phyloP scores from a whole-genome alignment of 176 grass and related monocot species.

The Oryza rufipogon region DNA sequence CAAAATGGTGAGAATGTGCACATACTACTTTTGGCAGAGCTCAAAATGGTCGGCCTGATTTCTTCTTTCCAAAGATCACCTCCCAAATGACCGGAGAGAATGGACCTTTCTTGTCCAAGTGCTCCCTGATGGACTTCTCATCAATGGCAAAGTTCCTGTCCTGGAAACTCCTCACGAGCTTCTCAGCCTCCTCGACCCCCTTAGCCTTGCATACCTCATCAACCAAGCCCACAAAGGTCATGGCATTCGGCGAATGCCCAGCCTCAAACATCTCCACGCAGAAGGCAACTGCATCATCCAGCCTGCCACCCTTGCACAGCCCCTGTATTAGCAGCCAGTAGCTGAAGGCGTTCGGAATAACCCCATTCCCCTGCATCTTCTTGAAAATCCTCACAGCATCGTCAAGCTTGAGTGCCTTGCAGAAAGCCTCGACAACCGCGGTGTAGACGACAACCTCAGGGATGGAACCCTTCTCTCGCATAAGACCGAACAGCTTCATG shows the following conservation, averaged over 20 bases:
- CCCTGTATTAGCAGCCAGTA: slow-evolving; percentile 73
- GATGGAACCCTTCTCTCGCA: slow-evolving; percentile 91
- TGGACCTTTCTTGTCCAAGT: slow-evolving; percentile 95
- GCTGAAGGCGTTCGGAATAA: slow-evolving; percentile 83
- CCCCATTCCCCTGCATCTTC: slow-evolving; percentile 88
- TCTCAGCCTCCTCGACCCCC: slow-evolving; percentile 64
- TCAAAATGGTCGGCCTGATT: slow-evolving; percentile 50
- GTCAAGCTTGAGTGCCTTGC: slow-evolving; percentile 64
- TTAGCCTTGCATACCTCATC: slow-evolving; percentile 65
- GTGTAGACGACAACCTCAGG: slow-evolving; percentile 98
- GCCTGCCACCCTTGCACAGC: slow-evolving; percentile 57
- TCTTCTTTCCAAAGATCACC: slow-evolving; percentile 80
- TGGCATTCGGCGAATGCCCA: slow-evolving; percentile 62
- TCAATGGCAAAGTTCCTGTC: slow-evolving; percentile 81
- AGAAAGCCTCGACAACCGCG: slow-evolving; percentile 84
- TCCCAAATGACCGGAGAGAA: slow-evolving; percentile 75
- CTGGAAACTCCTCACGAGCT: slow-evolving; percentile 69
- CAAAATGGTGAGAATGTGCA: slow-evolving; percentile 31
- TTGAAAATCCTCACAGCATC: slow-evolving; percentile 82
- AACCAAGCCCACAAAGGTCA: slow-evolving; percentile 68
- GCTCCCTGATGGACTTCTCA: slow-evolving; percentile 84
- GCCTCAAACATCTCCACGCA: slow-evolving; percentile 88
- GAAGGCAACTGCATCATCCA: slow-evolving; percentile 61
- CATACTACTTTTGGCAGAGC: slow-evolving; percentile 43
- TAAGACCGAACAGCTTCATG: slow-evolving; percentile 87